Evolutionary conservation across 345 rosid genomes (phyloP).

Genomic region (Ricinus communis): DNA sequence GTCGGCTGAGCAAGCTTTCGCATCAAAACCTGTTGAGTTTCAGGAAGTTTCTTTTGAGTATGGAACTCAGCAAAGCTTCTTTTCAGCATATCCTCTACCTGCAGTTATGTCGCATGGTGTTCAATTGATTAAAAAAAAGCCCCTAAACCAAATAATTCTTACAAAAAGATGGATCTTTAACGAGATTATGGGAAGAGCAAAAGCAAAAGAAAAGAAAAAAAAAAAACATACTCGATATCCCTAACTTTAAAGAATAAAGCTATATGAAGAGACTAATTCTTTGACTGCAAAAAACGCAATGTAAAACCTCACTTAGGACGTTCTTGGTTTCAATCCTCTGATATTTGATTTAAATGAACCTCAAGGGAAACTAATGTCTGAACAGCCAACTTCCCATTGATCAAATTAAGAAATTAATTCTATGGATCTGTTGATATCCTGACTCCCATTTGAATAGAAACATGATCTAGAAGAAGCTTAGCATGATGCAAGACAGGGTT

Average conservation of each 20-base stretch:
- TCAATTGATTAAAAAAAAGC: neutral
- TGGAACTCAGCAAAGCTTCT: conserved; percentile 98
- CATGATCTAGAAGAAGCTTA: neutral
- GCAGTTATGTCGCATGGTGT: conserved; percentile 27
- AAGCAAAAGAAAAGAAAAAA: neutral
- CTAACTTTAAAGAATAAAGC: neutral
- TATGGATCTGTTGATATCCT: neutral
- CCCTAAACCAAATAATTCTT: neutral
- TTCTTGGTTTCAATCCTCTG: neutral
- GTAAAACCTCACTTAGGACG: neutral
- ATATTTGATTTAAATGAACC: neutral
- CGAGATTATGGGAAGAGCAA: neutral
- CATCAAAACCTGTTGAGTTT: conserved; percentile 73
- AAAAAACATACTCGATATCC: no score
- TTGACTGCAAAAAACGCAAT: neutral
- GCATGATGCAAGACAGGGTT: neutral
- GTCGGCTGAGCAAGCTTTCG: conserved; percentile 68
- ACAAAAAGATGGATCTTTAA: neutral
- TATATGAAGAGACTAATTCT: neutral
- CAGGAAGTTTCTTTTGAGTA: conserved; percentile 91
- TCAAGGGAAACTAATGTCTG: neutral
- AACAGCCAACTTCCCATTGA: neutral
- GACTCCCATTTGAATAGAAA: neutral
- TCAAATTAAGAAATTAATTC: neutral
- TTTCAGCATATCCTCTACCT: conserved; percentile 99